Base-by-base conservation (phyloP, 2,329 filamentous ascomycete species). In the Colletotrichum musicola region DNA sequence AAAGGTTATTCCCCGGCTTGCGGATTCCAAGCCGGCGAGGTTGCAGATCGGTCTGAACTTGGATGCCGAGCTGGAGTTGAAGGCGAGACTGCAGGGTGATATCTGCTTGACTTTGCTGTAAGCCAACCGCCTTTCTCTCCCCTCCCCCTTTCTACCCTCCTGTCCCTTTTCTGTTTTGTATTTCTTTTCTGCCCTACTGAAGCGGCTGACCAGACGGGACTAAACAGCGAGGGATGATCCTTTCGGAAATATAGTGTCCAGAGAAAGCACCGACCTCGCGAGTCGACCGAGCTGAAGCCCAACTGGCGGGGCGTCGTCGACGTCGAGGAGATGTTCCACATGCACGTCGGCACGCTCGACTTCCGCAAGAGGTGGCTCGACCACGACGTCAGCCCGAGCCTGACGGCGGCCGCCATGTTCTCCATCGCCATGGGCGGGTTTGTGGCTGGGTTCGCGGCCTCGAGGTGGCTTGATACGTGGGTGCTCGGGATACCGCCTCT, bases 21-120 rank as follows among this genome's bases (percentile, higher is more conserved):
- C 76, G 14, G 49, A 77, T 73, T 80, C 88, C 71, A 90, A 92
- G 73, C 90, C 91, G 25, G 79, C 94, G 76, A 90, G 90, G 77
- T 80, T 95, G 76, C 84, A 89, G 64, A 79, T 94, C 40, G 92
- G 94, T 76, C 82, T 93, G 65, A 94, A 94, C 78, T 80, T 94
- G 57, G 92, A 94, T 74, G 85, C 94, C 56, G 92, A 94, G 80
- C 90, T 94, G 71, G 90, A 93, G 79, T 82, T 94, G 62, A 94
- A 93, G 83, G 92, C 92, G 25, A 90, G 89, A 77, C 92, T 94
- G 69, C 88, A 93, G 73, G 92, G 92, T 73, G 92, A 94, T 80
- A 78, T 94, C 74, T 93, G 91, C 20, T 79, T 93, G 68, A 89
- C 88, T 60, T 82, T 93, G 74, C 87, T 92, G 91, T 92, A 85